Evolutionary conservation across 2,329 filamentous ascomycete genomes (phyloP), one percentile per base, ranked within the genome.

Genomic region (Didymella keratinophila): DNA sequence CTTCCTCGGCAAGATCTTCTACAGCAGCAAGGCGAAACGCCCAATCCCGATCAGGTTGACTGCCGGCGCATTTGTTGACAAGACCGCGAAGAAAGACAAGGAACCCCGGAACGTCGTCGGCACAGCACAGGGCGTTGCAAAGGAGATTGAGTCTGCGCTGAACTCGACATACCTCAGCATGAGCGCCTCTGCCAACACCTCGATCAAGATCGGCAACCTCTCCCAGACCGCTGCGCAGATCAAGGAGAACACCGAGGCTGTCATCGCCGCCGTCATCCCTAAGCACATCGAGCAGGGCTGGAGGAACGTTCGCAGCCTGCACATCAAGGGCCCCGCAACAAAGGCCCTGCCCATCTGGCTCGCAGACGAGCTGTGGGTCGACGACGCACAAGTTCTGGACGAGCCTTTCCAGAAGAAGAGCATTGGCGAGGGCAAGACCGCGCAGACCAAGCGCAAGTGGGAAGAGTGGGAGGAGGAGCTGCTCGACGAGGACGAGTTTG

Each of bases 291-390:
- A 93, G 18, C 89, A 94, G 76, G 89, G 93, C 71, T 97, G 93
- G 93, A 87, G 86, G 71, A 95, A 94, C 76, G 85, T 98, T 63
- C 89, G 89, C 77, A 86, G 87, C 63, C 81, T 99, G 61, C 93
- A 96, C 78, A 84, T 99, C 82, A 99, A 98, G 84, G 92, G 92
- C 3, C 89, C 92, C 27, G 88, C 91, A 72, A 97, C 94, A 4
- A 89, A 89, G 61, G 90, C 94, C 9, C 83, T 99, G 71, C 95
- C 95, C n/a, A 88, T 99, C 74, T 99, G 93, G 91, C 81, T 97
- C 73, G 91, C 94, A 4, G 89, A 93, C 67, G 93, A 97, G 83
- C 83, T 99, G 64, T 99, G 95, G 93, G 78, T 89, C 16, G 91
- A 95, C 65, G 86, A 89, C 60, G 84, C 87, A 61, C 88, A 92